Evolutionary conservation across 345 rosid genomes (phyloP).

Genomic region (Sonneratia caseolaris): DNA sequence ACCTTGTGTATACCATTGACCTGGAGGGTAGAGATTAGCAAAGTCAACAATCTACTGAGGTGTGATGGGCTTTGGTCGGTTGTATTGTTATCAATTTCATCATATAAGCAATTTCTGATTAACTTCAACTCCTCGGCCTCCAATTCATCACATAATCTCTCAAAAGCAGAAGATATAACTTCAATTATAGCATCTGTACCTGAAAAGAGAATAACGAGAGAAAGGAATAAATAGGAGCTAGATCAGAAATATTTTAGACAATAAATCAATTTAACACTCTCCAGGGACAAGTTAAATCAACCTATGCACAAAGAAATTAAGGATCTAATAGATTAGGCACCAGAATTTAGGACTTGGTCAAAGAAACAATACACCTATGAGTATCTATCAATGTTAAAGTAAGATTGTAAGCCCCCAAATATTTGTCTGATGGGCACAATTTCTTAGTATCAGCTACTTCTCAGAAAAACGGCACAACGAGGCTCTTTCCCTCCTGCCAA

Average conservation of each 20-base stretch:
- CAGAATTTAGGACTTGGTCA: not conserved
- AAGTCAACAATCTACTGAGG: slow-evolving; percentile 39
- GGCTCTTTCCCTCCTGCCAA: not conserved
- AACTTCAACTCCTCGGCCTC: slow-evolving; percentile 37
- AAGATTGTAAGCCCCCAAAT: not conserved
- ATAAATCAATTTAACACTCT: not conserved
- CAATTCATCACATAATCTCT: slow-evolving; percentile 51
- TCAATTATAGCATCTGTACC: slow-evolving; percentile 49
- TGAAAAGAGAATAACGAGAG: slow-evolving; percentile 15
- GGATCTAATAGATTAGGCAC: not conserved
- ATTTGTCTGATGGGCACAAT: not conserved
- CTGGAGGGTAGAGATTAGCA: slow-evolving; percentile 47
- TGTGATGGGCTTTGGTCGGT: slow-evolving; percentile 21
- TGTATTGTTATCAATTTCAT: slow-evolving; percentile 31
- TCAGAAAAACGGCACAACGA: not conserved
- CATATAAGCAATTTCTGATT: slow-evolving; percentile 48
- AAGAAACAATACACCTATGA: not conserved
- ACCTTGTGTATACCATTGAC: slow-evolving; percentile 26
- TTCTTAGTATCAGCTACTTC: not conserved
- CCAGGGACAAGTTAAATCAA: not conserved
- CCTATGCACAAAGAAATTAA: not conserved
- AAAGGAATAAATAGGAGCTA: slow-evolving; percentile 8
- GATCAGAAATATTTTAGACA: slow-evolving; percentile 8
- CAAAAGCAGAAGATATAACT: slow-evolving; percentile 42
- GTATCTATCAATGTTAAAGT: not conserved